phyloP scores from a whole-genome alignment of 2,329 filamentous ascomycete genomes.

The Epicoccum nigrum region DNA sequence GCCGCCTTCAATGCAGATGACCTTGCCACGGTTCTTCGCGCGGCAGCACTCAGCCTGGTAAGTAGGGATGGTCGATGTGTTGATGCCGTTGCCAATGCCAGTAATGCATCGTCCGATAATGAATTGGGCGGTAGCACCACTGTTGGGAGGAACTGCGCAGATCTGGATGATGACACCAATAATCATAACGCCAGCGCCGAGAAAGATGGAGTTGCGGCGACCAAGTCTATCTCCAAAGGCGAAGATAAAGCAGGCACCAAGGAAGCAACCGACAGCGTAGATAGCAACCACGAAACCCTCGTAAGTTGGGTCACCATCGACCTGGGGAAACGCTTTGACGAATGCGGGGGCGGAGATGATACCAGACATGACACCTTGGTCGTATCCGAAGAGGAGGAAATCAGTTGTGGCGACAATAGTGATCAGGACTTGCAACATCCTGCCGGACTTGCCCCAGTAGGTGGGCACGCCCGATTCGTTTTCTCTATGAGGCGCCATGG shows the following conservation, averaged over 20 bases:
- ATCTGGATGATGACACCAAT: slow-evolving; percentile 51
- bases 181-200: slow-evolving; percentile 51
- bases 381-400: slow-evolving; percentile 58
- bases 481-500: slow-evolving; percentile 34
- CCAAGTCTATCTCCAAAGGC: slow-evolving; percentile 50
- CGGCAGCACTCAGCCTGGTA: slow-evolving; percentile 59
- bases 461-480: slow-evolving; percentile 34
- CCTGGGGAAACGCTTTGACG: slow-evolving; percentile 44
- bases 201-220: slow-evolving; percentile 51
- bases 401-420: slow-evolving; percentile 55
- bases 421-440: slow-evolving; percentile 40
- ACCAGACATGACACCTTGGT: slow-evolving; percentile 51
- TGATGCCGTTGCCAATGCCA: slow-evolving; percentile 61
- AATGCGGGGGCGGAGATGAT: slow-evolving; percentile 50
- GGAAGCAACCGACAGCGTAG: slow-evolving; percentile 57
- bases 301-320: slow-evolving; percentile 43
- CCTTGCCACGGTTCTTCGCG: slow-evolving; percentile 63
- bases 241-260: slow-evolving; percentile 50
- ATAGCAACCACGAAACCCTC: slow-evolving; percentile 58
- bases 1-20: slow-evolving; percentile 64
- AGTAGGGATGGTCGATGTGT: slow-evolving; percentile 60
- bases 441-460: slow-evolving; percentile 39
- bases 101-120: slow-evolving; percentile 59
- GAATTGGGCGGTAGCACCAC: slow-evolving; percentile 54
- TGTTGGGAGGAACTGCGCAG: slow-evolving; percentile 31